phyloP scores from a whole-genome alignment of 2,329 filamentous ascomycete genomes.

The Pyrenophora teres region DNA sequence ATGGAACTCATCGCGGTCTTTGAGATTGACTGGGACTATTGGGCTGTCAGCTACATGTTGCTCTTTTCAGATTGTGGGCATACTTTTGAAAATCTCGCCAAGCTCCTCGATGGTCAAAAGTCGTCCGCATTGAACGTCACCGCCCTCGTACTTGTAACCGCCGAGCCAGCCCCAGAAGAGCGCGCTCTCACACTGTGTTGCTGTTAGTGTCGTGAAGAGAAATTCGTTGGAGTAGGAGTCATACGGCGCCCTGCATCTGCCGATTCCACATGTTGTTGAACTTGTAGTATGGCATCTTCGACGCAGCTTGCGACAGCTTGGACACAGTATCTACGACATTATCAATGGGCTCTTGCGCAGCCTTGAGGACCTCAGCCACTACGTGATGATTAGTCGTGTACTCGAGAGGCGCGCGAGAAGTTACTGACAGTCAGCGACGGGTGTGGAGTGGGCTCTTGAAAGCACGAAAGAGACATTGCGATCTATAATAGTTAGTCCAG shows the following conservation, averaged over 20 bases:
- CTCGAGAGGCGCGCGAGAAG: not conserved
- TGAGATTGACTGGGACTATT: slow-evolving; percentile 85
- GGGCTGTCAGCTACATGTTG: slow-evolving; percentile 10
- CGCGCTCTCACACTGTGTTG: slow-evolving; percentile 59
- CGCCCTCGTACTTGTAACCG: slow-evolving; percentile 63
- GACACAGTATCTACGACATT: slow-evolving; percentile 73
- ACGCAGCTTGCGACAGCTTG: slow-evolving; percentile 73
- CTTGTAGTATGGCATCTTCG: slow-evolving; percentile 95
- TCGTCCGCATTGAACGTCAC: slow-evolving; percentile 60
- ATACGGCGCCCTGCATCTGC: slow-evolving; percentile 78
- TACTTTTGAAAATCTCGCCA: slow-evolving; percentile 75
- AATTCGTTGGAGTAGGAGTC: slow-evolving; percentile 14
- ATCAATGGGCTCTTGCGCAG: slow-evolving; percentile 71
- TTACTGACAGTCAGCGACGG: slow-evolving; percentile 63
- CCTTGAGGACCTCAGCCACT: slow-evolving; percentile 72
- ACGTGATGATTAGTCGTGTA: slow-evolving; percentile 14
- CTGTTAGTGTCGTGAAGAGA: slow-evolving; percentile 9
- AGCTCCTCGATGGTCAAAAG: slow-evolving; percentile 89
- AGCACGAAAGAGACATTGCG: slow-evolving; percentile 80
- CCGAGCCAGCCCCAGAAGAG: slow-evolving; percentile 77
- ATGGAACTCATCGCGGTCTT: slow-evolving; percentile 88
- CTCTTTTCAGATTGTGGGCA: slow-evolving; percentile 20
- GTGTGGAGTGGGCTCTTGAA: slow-evolving; percentile 87
- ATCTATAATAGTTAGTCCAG: slow-evolving; percentile 52
- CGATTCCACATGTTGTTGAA: slow-evolving; percentile 89